Percentiles rank a stretch among this genome's conserved stretches.
phyloP scores from a whole-genome alignment of 495 filamentous ascomycete genomes.

The Chaetomidium leptoderma region DNA sequence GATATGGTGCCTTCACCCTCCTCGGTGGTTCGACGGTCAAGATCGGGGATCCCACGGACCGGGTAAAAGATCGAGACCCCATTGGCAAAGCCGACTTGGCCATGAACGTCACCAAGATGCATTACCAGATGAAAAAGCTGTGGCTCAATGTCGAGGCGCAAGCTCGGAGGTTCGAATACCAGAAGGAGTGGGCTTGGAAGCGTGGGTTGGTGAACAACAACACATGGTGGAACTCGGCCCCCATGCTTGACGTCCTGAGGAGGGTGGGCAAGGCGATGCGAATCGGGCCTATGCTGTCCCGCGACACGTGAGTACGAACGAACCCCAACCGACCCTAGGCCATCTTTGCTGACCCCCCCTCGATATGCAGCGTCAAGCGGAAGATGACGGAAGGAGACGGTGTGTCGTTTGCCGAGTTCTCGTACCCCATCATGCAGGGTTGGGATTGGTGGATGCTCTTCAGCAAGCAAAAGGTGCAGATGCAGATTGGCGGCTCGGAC shows the following conservation, averaged over 20 bases:
- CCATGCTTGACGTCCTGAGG: conserved; percentile 67
- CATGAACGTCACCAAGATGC: conserved; percentile 70
- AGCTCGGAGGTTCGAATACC: conserved; percentile 57
- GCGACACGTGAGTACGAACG: conserved; percentile 74
- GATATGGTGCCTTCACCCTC: conserved; percentile 67
- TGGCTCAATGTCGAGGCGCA: conserved; percentile 66
- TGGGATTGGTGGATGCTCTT: conserved; percentile 95
- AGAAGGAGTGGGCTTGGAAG: conserved; percentile 56
- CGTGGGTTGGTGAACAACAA: conserved; percentile 72
- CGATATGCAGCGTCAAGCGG: conserved; percentile 66
- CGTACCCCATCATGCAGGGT: conserved; percentile 89
- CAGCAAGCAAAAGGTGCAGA: conserved; percentile 53
- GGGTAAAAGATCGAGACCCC: conserved; percentile 61
- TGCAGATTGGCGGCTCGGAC: conserved; percentile 92
- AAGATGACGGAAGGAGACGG: conserved; percentile 77
- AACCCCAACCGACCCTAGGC: too few relatives aligned
- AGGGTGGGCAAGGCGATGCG: conserved; percentile 67
- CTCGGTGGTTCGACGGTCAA: conserved; percentile 81
- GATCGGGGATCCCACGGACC: conserved; percentile 82
- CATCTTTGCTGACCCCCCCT: neutral
- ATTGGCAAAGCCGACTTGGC: conserved; percentile 53
- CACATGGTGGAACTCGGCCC: conserved; percentile 66
- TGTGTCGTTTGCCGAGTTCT: conserved; percentile 90
- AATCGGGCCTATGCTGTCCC: conserved; percentile 78
- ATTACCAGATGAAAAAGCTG: conserved; percentile 73